A percentile compares a stretch with the other conserved stretches of the same genome.
phyloP scores from a whole-genome alignment of 345 rosid species.

The Durio zibethinus region DNA sequence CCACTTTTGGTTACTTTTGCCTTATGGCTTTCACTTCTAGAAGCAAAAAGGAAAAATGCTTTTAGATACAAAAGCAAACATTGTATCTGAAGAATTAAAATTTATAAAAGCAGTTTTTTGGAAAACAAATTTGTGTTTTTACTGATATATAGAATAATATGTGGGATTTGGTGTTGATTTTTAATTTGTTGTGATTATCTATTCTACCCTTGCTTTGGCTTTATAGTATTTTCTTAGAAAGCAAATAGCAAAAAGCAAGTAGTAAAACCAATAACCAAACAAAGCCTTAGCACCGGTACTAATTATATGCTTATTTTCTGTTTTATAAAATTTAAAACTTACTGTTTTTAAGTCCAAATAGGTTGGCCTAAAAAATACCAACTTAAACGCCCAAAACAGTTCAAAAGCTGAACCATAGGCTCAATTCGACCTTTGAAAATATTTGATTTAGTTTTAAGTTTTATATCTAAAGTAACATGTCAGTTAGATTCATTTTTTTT shows the following conservation, averaged over 20 bases:
- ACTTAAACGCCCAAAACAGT: background rate
- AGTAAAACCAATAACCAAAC: background rate
- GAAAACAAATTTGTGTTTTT: background rate
- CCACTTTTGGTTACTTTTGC: background rate
- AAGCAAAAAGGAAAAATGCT: background rate
- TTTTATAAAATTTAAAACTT: background rate
- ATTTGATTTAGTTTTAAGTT: background rate
- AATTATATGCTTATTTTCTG: background rate
- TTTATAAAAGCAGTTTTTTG: background rate
- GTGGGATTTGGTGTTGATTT: background rate
- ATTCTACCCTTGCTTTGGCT: background rate
- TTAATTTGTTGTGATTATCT: background rate
- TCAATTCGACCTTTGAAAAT: background rate
- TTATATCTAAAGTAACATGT: background rate
- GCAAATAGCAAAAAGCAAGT: background rate
- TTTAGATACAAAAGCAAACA: background rate
- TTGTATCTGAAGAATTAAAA: background rate
- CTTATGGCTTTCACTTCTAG: background rate
- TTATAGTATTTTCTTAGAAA: background rate
- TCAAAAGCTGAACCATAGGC: background rate
- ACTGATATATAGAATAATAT: background rate
- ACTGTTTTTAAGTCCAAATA: background rate
- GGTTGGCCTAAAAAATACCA: background rate
- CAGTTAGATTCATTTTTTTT: background rate
- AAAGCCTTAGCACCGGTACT: background rate